These are phyloP conservation scores for Clonostachys byssicola DNA, from an alignment of 2,329 filamentous ascomycete species.

Conservation along the genomic window DNA sequence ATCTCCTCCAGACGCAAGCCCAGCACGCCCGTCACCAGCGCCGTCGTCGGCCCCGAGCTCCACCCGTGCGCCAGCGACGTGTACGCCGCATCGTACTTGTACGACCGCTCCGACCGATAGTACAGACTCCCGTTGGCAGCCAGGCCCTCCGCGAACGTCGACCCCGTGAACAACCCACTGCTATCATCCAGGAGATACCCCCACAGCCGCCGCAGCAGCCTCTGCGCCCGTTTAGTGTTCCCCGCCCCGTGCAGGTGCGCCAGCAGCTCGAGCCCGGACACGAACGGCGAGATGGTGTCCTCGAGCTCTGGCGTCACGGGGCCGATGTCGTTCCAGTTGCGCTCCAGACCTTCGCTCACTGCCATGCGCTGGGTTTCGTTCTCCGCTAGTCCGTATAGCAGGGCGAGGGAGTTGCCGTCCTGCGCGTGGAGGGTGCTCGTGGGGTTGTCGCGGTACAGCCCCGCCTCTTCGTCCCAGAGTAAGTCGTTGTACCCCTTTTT, in stretches of 20 bases:
- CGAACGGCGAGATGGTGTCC: constrained; percentile 28
- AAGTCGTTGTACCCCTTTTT: neutral
- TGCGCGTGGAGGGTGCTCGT: constrained; percentile 41
- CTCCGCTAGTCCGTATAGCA: constrained; percentile 13
- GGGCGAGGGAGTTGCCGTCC: constrained; percentile 43
- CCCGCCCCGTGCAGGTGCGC: constrained; percentile 16
- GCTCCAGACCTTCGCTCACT: constrained; percentile 9
- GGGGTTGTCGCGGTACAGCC: constrained; percentile 42
- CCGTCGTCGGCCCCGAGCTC: constrained; percentile 19
- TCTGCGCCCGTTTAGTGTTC: constrained; percentile 3
- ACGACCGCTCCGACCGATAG: constrained; percentile 21
- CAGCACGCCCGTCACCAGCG: constrained; percentile 6
- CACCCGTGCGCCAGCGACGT: constrained; percentile 27
- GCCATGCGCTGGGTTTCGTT: neutral
- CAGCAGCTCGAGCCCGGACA: constrained; percentile 23
- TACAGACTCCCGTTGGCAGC: constrained; percentile 26
- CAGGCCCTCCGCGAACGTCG: constrained; percentile 27
- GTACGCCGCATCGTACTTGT: constrained; percentile 21
- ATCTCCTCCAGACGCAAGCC: neutral
- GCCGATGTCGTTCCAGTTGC: constrained; percentile 19
- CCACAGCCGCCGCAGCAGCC: neutral
- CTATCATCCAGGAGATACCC: constrained; percentile 1
- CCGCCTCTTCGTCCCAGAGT: neutral
- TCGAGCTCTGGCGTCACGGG: constrained; percentile 22
- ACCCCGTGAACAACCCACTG: constrained; percentile 20